Percentiles rank a stretch among this genome's conserved stretches.
Evolutionary conservation across 371 early-diverging fungal species (phyloP).

Genomic region (Mucor indicus): DNA sequence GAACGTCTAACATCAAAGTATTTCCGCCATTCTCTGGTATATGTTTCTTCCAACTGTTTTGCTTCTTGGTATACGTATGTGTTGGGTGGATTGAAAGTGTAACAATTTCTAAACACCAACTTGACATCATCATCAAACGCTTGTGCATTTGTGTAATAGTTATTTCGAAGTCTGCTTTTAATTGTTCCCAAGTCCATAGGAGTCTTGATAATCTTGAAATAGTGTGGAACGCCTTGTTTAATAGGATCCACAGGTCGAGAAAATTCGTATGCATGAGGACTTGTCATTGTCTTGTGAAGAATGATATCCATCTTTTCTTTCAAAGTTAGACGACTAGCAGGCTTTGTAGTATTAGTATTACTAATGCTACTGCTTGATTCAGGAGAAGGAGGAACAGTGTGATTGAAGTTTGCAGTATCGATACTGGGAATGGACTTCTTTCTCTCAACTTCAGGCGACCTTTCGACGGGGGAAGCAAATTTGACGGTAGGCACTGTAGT

Average conservation of each 20-base stretch:
- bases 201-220: conserved; percentile 79
- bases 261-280: conserved; percentile 40
- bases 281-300: conserved; percentile 30
- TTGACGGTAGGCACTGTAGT: neutral
- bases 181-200: conserved; percentile 98
- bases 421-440: conserved; percentile 7
- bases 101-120: conserved; percentile 55
- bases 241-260: conserved; percentile 50
- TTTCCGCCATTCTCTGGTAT: conserved; percentile 50
- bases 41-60: conserved; percentile 53
- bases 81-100: conserved; percentile 73
- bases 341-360: neutral
- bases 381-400: conserved; percentile 12
- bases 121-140: conserved; percentile 49
- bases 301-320: conserved; percentile 31
- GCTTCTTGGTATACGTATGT: conserved; percentile 74
- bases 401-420: neutral
- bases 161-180: conserved; percentile 59
- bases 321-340: conserved; percentile 11
- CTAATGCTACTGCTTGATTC: no score
- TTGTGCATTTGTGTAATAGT: conserved; percentile 38
- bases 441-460: neutral
- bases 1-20: conserved; percentile 35
- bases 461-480: conserved; percentile 1
- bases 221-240: conserved; percentile 55